Evolutionary conservation across 1,284 basidiomycete genomes (phyloP), one percentile per base, ranked within the genome.

Genomic region (Naganishia liquefaciens): DNA sequence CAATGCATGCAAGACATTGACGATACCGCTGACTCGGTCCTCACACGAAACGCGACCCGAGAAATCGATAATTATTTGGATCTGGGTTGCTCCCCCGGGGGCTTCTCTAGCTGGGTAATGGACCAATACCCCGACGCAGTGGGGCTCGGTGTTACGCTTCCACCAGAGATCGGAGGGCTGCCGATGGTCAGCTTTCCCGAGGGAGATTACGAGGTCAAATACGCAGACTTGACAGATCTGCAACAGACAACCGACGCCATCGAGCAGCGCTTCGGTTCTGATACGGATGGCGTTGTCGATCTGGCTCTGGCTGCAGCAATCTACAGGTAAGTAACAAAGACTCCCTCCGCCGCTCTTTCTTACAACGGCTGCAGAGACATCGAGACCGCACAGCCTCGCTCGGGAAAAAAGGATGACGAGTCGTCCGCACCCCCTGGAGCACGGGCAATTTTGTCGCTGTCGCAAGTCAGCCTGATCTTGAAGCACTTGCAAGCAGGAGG

Each of bases 1-100:
- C 55, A 55, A 46, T 65, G 64, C 23, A 65, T 65, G 64, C 50
- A 65, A 37, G 64, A 65, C 37, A 65, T 65, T 21, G 52, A 65
- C 37, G 54, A 50, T 15, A 65, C 64, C 23, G 57, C 64, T 25
- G 64, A 52, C 10, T 53, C 40, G 6, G 50, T 61, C 5, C 51
- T 65, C 11, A 43, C 49, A 17, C 54, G 53, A 28, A 52, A 58
- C 25, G 52, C 52, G 25, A 39, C 46, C 10, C 23, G 43, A 39
- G 46, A 46, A 40, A 50, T 65, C 33, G 21, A 28, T 5, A n/a
- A 47, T 28, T 65, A 62, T 37, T 50, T 65, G 13, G 64, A 65
- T 28, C 58, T 65, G 5, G 64, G 64, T 1, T 65, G 64, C 43
- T 65, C 64, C 9, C 64, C 64, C 21, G 64, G 64, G 17, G 64